phyloP scores from a whole-genome alignment of 306 rosid genomes.

The Leucaena leucocephala region DNA sequence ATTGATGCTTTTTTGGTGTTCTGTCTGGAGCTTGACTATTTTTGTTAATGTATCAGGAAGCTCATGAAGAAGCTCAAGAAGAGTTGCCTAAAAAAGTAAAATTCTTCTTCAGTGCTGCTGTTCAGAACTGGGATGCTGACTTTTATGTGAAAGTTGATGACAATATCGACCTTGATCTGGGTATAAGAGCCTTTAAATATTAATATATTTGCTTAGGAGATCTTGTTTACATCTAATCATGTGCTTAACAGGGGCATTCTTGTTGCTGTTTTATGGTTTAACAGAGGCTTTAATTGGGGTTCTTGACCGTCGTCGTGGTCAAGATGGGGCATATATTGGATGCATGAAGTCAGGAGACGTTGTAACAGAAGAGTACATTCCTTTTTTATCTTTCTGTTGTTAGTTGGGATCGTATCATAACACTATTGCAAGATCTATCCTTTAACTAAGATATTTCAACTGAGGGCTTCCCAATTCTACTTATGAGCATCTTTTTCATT shows the following conservation, averaged over 20 bases:
- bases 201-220: slow-evolving; percentile 24
- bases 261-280: slow-evolving; percentile 38
- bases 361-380: slow-evolving; percentile 80
- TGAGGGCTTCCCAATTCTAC: slow-evolving; percentile 29
- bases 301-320: slow-evolving; percentile 93
- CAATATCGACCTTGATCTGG: slow-evolving; percentile 79
- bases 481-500: slow-evolving; percentile 27
- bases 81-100: slow-evolving; percentile 89
- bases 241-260: slow-evolving; percentile 30
- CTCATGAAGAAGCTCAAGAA: slow-evolving; percentile 99
- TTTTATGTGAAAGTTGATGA: slow-evolving; percentile 96
- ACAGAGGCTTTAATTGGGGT: slow-evolving; percentile 87
- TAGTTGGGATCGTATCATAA: slow-evolving; percentile 25
- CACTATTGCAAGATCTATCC: slow-evolving; percentile 5
- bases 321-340: slow-evolving; percentile 85
- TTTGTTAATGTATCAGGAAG: slow-evolving; percentile 66
- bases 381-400: slow-evolving; percentile 34
- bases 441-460: slow-evolving; percentile 3
- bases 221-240: slow-evolving; percentile 11
- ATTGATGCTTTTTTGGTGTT: slow-evolving; percentile 28
- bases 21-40: slow-evolving; percentile 32
- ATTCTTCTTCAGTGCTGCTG: slow-evolving; percentile 87
- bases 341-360: slow-evolving; percentile 99
- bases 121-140: slow-evolving; percentile 97
- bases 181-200: slow-evolving; percentile 45